Evolutionary conservation across 2,329 filamentous ascomycete genomes (phyloP).

Genomic region (Monosporascus sp.): DNA sequence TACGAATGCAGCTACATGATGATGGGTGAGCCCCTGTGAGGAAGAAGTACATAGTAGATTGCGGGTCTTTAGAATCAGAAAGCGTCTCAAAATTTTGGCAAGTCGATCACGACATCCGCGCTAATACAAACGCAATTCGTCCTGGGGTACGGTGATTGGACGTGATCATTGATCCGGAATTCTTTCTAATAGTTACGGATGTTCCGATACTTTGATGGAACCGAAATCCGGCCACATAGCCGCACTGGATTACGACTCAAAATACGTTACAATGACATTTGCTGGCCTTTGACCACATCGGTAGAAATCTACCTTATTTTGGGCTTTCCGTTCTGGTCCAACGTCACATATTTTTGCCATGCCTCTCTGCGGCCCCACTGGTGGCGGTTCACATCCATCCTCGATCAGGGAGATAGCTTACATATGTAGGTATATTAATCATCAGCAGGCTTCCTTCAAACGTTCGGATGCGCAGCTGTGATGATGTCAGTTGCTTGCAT

Average conservation of each 20-base stretch:
- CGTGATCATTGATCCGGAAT: not conserved
- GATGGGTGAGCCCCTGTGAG: not conserved
- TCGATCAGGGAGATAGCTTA: no score
- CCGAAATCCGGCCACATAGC: not conserved
- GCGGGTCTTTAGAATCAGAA: not conserved
- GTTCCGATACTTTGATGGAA: not conserved
- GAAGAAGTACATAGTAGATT: not conserved
- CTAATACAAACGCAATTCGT: constrained; percentile 23
- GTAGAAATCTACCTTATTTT: not conserved
- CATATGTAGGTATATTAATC: no score
- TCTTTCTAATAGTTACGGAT: not conserved
- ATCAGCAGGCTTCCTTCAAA: no score
- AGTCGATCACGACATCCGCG: constrained; percentile 33
- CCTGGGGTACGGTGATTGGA: constrained; percentile 24
- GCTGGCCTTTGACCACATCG: not conserved
- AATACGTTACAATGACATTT: not conserved
- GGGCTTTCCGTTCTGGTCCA: not conserved
- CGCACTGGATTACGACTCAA: not conserved
- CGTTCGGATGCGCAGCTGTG: no score
- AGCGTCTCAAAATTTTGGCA: constrained; percentile 20
- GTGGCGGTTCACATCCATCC: no score
- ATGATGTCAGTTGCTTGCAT: no score
- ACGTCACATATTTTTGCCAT: not conserved
- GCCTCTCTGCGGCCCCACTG: not conserved
- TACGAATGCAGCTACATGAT: not conserved